A percentile compares a stretch with the other conserved stretches of the same genome.
Conservation (phyloP, 2,329 filamentous ascomycete species). For the Biscogniauxia mediterranea region DNA sequence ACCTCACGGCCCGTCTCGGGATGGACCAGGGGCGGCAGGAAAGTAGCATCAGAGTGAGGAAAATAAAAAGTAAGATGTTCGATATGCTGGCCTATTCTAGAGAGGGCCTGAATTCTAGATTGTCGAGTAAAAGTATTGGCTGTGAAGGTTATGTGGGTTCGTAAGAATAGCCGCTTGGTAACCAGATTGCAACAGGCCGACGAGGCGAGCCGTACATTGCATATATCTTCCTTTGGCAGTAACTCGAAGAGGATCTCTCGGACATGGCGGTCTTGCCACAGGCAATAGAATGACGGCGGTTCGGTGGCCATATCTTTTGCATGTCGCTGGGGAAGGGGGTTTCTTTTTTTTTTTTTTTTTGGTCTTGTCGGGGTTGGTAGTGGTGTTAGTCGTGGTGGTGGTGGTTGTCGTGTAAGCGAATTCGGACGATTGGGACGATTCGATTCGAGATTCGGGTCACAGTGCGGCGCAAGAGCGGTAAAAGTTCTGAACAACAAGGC, state of each 20-base stretch:
- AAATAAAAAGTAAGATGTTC: slow-evolving; percentile 76
- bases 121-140: slow-evolving; percentile 74
- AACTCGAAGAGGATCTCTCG: slow-evolving; percentile 49
- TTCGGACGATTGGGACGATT: slow-evolving; percentile 7
- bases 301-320: slow-evolving; percentile 51
- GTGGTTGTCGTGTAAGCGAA: slow-evolving; percentile 12
- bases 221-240: slow-evolving; percentile 51
- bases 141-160: slow-evolving; percentile 68
- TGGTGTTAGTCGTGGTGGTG: too few relatives aligned
- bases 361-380: neutral
- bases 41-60: slow-evolving; percentile 74
- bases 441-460: slow-evolving; percentile 5
- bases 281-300: slow-evolving; percentile 52
- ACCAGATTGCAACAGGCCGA: slow-evolving; percentile 69
- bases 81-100: slow-evolving; percentile 75
- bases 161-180: slow-evolving; percentile 67
- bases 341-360: slow-evolving; percentile 2
- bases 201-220: slow-evolving; percentile 63
- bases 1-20: slow-evolving; percentile 74
- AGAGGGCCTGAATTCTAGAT: slow-evolving; percentile 69
- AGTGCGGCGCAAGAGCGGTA: neutral
- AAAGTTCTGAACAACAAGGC: neutral
- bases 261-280: slow-evolving; percentile 53
- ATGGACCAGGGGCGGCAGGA: slow-evolving; percentile 81
- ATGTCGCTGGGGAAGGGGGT: slow-evolving; percentile 39